Base-by-base conservation (phyloP, 495 filamentous ascomycete species). In the Aspergillus haitiensis region DNA sequence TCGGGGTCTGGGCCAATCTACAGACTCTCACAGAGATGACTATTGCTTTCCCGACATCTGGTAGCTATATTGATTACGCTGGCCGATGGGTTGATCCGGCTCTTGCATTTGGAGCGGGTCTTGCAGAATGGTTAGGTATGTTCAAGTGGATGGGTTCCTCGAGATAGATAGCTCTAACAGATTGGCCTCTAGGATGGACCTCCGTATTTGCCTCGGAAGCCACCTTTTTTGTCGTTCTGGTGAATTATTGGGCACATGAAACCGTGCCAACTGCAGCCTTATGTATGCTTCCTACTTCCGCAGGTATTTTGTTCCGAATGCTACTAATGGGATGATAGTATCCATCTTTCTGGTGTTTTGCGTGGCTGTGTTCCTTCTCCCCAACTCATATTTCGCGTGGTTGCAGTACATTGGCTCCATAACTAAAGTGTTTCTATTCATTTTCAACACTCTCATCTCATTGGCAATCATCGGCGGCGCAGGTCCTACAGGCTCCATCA, bases 41-140 rank as follows among this genome's bases (percentile, higher is more conserved):
- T 1, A 69, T 70, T 46, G 67, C 66, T 8, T 72, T 70, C 42
- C 71, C 71, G 6, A 68, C 66, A 6, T 67, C 69, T 1, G 69
- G 69, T 2, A 70, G 66, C 49, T 72, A 64, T 50, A 73, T 70
- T 40, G 71, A 73, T 46, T 70, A 70, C 56, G 67, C 69, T 5
- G 67, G 66, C 55, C 69, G 71, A 13, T 73, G 54, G 57, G 71
- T 73, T 18, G 71, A 73, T 48, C 67, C 67, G 9, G 61, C 71
- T 7, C 55, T 73, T 40, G 67, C 69, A 6, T 73, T 73, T 62
- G 71, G 62, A 11, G 67, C 63, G 12, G 70, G 70, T 11, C 52
- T 71, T 52, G 64, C 68, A 7, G 63, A 68, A 52, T 73, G 68
- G 68, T 55, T 71, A 11, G 62, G 56, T 62, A 45, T 18, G 46